Evolutionary conservation across 768 basidiomycete genomes (phyloP), one percentile per base, ranked within the genome.

Genomic region (Pluteus cervinus): DNA sequence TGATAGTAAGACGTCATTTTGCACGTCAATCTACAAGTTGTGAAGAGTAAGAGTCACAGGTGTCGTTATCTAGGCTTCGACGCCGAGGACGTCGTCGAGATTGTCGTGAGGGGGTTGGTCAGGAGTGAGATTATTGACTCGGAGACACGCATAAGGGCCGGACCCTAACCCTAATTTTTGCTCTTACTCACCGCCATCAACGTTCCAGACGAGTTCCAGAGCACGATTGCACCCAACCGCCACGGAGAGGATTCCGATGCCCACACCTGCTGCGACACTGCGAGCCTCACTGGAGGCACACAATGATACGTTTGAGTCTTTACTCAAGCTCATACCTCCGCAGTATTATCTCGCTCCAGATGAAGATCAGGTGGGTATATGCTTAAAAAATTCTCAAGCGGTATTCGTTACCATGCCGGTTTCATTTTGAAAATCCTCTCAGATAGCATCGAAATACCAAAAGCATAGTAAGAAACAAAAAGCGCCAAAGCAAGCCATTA

Each of bases 381-480:
- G 24, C 26, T 7, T 25, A n/a, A n/a, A n/a, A n/a, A 31, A 16
- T 14, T 26, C 15, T 24, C 33, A 15, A n/a, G n/a, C n/a, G n/a
- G n/a, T n/a, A n/a, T n/a, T n/a, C n/a, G n/a, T 17, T 7, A 23
- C 7, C 10, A 7, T 11, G 22, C 37, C 31, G 39, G 46, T 24
- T 43, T 28, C 11, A 41, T 21, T 32, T 41, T n/a, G 25, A n/a
- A n/a, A n/a, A 34, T 20, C 11, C 16, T 7, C 26, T 9, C 39
- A 77, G 77, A 59, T 64, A 30, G 65, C 73, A 4, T 78, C 75
- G 16, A 89, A 81, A 57, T 89, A 80, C 53, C 83, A 86, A 47
- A 89, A 89, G 57, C 81, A 91, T 58, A 91, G 80, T 61, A 93
- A 89, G 62, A 86, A 89, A 47, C 71, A 73, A 63, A 83, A 85